These are phyloP conservation scores for Diaporthe velutina DNA, from an alignment of 2,329 filamentous ascomycete species.

Conservation along the genomic window DNA sequence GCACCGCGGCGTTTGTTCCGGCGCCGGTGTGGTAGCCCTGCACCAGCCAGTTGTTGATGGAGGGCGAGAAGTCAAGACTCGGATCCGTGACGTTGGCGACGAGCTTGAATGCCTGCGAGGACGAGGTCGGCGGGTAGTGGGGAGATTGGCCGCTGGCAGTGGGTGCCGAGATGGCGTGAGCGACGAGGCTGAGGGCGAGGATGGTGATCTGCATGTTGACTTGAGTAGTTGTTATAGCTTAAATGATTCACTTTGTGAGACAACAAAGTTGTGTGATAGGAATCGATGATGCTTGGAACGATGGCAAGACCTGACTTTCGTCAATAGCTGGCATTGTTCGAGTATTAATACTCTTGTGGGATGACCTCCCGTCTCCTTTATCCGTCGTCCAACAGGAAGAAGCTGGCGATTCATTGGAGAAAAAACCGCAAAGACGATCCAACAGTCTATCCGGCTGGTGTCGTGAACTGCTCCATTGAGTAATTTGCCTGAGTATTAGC, in stretches of 20 bases:
- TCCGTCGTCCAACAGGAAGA: not conserved
- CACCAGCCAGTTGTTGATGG: not conserved
- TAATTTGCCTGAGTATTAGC: not conserved
- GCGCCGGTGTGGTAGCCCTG: conserved; percentile 11
- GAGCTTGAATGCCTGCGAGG: conserved; percentile 3
- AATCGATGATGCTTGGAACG: not conserved
- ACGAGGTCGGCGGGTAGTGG: not conserved
- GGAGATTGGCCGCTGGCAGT: not conserved
- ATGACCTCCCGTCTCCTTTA: no score
- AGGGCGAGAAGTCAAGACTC: not conserved
- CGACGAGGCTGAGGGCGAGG: not conserved
- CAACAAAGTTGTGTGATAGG: no score
- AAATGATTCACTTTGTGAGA: no score
- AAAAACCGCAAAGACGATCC: not conserved
- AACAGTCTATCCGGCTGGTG: no score
- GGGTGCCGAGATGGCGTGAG: not conserved
- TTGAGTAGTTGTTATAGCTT: no score
- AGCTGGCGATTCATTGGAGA: not conserved
- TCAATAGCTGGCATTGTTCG: no score
- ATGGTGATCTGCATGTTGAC: not conserved
- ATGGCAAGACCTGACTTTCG: not conserved
- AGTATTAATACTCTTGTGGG: not conserved
- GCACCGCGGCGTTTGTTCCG: not conserved
- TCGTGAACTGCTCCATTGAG: not conserved
- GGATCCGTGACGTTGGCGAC: not conserved